Percentiles rank a stretch among this genome's conserved stretches.
phyloP scores from a whole-genome alignment of 1,284 basidiomycete genomes.

The Moniliella sp. region DNA sequence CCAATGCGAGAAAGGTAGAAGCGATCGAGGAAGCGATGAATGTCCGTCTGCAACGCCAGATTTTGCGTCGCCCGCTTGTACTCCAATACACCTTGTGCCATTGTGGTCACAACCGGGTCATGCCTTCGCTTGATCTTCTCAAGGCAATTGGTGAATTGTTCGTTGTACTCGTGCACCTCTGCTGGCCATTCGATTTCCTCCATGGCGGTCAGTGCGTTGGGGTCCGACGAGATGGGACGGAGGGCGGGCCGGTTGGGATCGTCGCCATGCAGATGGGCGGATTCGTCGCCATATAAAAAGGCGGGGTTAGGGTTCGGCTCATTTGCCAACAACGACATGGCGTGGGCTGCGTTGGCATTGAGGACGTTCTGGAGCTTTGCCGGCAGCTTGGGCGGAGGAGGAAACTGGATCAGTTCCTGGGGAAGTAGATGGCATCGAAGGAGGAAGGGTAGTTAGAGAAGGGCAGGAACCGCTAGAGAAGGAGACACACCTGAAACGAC shows the following conservation, averaged over 20 bases:
- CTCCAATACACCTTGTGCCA: conserved; percentile 51
- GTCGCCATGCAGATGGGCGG: too few species aligned
- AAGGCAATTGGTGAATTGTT: conserved; percentile 63
- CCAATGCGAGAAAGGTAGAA: conserved; percentile 92
- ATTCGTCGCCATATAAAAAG: too few species aligned
- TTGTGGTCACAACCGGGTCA: conserved; percentile 89
- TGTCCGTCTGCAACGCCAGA: conserved; percentile 50
- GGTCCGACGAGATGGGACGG: too few species aligned
- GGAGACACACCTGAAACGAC: conserved; percentile 80
- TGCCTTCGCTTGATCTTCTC: conserved; percentile 81
- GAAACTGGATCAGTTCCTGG: conserved; percentile 36
- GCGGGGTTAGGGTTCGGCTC: too few species aligned
- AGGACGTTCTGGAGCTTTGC: conserved; percentile 22
- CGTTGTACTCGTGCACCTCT: conserved; percentile 80
- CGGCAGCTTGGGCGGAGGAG: conserved; percentile 19
- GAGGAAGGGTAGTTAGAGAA: too few species aligned
- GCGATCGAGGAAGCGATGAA: conserved; percentile 84
- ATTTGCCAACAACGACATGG: too few species aligned
- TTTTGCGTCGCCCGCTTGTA: conserved; percentile 40
- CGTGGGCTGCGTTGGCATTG: too few species aligned
- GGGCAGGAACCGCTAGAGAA: too few species aligned
- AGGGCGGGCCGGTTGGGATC: too few species aligned
- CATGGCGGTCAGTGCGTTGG: too few species aligned
- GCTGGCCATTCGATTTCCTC: conserved; percentile 57
- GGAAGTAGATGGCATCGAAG: background rate